A percentile compares a stretch with the other conserved stretches of the same genome.
phyloP scores from a whole-genome alignment of 495 filamentous ascomycete species.

The Daldinia caldariorum region DNA sequence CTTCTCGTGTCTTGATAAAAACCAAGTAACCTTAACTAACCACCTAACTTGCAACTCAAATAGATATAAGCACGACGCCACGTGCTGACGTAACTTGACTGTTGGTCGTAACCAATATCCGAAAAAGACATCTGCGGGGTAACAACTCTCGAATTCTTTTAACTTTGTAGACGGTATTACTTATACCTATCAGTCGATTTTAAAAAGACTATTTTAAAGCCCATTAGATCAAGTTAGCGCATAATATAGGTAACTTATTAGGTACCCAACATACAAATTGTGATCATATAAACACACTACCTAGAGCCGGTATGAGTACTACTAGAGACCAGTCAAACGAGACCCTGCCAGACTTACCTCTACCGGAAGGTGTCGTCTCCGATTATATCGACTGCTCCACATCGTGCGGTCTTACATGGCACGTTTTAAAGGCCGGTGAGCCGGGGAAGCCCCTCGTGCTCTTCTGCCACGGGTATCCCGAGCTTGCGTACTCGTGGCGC shows the following conservation, averaged over 20 bases:
- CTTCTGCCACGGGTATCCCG: conserved; percentile 73
- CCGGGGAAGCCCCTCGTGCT: conserved; percentile 66
- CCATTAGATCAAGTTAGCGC: neutral
- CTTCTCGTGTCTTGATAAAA: neutral
- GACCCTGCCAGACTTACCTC: conserved; percentile 57
- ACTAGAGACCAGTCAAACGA: conserved; percentile 8
- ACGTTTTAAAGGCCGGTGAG: conserved; percentile 66
- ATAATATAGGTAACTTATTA: neutral
- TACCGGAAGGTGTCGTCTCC: conserved; percentile 62
- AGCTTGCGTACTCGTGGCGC: conserved; percentile 76
- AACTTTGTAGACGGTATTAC: neutral
- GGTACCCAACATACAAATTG: neutral
- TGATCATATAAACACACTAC: too few species aligned
- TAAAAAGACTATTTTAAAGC: neutral
- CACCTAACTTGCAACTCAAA: too few species aligned
- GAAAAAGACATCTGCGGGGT: neutral
- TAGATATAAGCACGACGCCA: neutral
- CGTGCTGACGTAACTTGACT: conserved; percentile 4
- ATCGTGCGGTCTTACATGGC: conserved; percentile 64
- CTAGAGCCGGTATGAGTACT: too few species aligned
- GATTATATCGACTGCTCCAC: conserved; percentile 60
- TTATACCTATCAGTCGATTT: too few species aligned
- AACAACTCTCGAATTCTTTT: neutral
- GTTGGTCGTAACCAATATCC: neutral
- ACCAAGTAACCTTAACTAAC: too few species aligned